These are phyloP conservation scores for Leucosporidium yakuticum DNA, from an alignment of 768 basidiomycete species.

Conservation along the genomic window DNA sequence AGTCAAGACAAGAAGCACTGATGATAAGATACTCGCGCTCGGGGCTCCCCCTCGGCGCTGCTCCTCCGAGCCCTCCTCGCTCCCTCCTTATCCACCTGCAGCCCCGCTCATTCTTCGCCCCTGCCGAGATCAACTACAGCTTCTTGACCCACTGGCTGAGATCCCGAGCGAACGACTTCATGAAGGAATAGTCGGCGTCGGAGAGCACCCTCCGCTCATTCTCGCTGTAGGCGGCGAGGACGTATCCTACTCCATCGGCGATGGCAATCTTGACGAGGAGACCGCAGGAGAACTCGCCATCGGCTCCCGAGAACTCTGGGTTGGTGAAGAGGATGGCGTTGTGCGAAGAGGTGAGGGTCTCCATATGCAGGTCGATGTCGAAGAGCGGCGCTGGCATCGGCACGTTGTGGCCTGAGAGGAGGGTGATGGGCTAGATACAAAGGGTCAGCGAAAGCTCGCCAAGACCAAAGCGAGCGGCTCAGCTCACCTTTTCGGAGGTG, in stretches of 20 bases:
- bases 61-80: too few relatives aligned
- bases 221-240: constrained; percentile 25
- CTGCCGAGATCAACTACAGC: neutral
- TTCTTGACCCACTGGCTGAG: constrained; percentile 1
- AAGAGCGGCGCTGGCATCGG: constrained; percentile 20
- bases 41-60: too few relatives aligned
- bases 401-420: constrained; percentile 21
- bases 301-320: neutral
- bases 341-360: constrained; percentile 1
- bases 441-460: neutral
- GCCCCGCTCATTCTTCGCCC: too few relatives aligned
- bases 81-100: too few relatives aligned
- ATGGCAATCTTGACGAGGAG: constrained; percentile 16
- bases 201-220: constrained; percentile 19
- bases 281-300: constrained; percentile 18
- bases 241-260: constrained; percentile 12
- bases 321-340: constrained; percentile 15
- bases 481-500: neutral
- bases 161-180: constrained; percentile 13
- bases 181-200: constrained; percentile 20
- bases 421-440: neutral
- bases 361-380: constrained; percentile 15
- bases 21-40: too few relatives aligned
- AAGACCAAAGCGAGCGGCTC: neutral
- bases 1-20: too few relatives aligned